Evolutionary conservation across 108 stramenopile genomes (phyloP), one percentile per base, ranked within the genome.

Genomic region (Stephanodiscus triporus): DNA sequence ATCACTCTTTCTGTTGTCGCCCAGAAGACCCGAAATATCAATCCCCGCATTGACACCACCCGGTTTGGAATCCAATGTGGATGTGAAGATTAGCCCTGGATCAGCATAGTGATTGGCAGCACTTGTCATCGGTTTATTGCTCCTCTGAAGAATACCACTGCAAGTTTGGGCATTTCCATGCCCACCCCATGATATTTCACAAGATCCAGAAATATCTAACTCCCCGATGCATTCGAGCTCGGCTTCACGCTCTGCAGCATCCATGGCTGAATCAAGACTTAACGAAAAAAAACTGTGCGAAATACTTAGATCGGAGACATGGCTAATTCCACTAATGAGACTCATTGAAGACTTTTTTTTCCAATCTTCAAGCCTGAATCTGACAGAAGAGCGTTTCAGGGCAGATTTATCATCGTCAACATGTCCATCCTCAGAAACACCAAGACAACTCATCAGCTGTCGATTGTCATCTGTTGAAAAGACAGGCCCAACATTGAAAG

Each of bases 201-300:
- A 66, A 50, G 59, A 66, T 62, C 67, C 68, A 24, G 32, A 40
- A 8, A 48, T 32, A 0, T 69, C 63, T 61, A 54, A 73, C 48
- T 70, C 72, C 62, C 80, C 80, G n/a, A 81, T 51, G 34, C 70
- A 38, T 22, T 63, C 57, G 49, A 74, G 57, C 49, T 81, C 80
- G 23, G 49, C 17, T 49, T 81, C 80, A 29, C 80, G 80, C 36
- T 81, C 68, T 19, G 67, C 72, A 48, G 68, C 60, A 47, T 81
- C 80, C 80, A 81, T 66, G n/a, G 70, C 80, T 9, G 72, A 74
- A 42, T 81, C 80, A 7, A 81, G 51, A 66, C 80, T 81, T 16
- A 64, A 73, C 13, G 69, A 57, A 10, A 57, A 65, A 58, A 5
- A 34, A 34, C 5, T 34, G n/a, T n/a, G n/a, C n/a, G 60, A 59